Conservation (phyloP, 148 eudicot genomes). For the Rhododendron griersonianum region DNA sequence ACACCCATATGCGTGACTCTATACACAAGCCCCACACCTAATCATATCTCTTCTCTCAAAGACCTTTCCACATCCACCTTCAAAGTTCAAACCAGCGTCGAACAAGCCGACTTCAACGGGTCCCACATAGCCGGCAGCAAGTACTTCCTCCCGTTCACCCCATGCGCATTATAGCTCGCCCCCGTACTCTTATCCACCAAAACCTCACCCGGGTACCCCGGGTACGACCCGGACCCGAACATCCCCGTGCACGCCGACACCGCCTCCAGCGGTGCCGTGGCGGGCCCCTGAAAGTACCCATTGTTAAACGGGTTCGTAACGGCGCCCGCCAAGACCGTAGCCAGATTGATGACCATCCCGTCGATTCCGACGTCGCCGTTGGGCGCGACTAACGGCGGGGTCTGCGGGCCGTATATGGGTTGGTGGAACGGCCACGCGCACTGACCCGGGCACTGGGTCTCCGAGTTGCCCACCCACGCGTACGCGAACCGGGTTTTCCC, state of each 20-base stretch:
- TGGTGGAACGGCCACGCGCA: conserved; percentile 54
- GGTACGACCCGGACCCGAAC: conserved; percentile 40
- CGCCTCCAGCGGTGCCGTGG: conserved; percentile 40
- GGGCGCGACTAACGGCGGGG: conserved; percentile 34
- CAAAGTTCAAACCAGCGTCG: background rate
- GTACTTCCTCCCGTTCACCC: conserved; percentile 4
- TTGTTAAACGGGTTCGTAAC: conserved; percentile 38
- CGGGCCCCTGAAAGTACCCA: conserved; percentile 44
- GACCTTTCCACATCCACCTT: background rate
- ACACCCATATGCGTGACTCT: background rate
- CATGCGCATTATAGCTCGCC: conserved; percentile 5
- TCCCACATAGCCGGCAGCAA: conserved; percentile 7
- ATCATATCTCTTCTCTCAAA: background rate
- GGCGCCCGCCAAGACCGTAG: conserved; percentile 39
- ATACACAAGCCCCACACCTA: background rate
- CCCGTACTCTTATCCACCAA: background rate
- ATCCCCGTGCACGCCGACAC: conserved; percentile 46
- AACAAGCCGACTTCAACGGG: background rate
- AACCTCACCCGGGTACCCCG: background rate
- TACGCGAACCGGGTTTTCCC: conserved; percentile 19
- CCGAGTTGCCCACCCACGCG: conserved; percentile 53
- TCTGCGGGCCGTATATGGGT: conserved; percentile 42
- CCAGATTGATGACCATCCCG: conserved; percentile 41
- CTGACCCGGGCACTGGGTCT: conserved; percentile 42
- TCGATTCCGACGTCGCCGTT: conserved; percentile 50